Conservation (phyloP, 768 basidiomycete genomes). For the Trametes maxima region DNA sequence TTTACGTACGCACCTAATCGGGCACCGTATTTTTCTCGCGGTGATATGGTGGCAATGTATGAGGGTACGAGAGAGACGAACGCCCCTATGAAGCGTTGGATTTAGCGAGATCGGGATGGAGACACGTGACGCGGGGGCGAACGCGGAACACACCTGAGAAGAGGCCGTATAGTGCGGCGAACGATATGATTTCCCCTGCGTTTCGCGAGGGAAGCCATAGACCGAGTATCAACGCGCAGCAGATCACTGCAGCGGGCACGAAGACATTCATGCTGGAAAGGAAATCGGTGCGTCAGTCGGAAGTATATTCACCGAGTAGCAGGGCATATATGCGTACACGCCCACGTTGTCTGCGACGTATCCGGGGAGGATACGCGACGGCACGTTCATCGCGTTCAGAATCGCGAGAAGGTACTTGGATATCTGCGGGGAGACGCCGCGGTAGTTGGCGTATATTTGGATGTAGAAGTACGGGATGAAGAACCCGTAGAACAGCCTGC, state of each 20-base stretch:
- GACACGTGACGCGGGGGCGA: neutral
- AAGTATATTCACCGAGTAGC: neutral
- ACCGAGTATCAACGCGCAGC: constrained; percentile 29
- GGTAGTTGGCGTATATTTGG: constrained; percentile 32
- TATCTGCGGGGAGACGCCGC: constrained; percentile 26
- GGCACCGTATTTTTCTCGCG: constrained; percentile 34
- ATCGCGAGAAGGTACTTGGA: constrained; percentile 35
- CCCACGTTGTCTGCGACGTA: constrained; percentile 34
- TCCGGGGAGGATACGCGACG: constrained; percentile 34
- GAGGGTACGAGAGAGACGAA: constrained; percentile 36
- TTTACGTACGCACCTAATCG: constrained; percentile 30
- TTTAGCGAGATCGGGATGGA: no score
- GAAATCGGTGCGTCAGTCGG: neutral
- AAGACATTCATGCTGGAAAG: constrained; percentile 33
- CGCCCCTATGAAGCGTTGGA: constrained; percentile 24
- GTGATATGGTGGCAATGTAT: constrained; percentile 36
- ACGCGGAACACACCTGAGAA: constrained; percentile 31
- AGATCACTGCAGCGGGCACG: constrained; percentile 29
- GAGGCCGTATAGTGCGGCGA: constrained; percentile 35
- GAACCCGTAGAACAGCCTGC: constrained; percentile 35
- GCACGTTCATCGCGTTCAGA: constrained; percentile 35
- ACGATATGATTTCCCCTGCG: constrained; percentile 29
- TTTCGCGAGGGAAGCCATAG: constrained; percentile 35
- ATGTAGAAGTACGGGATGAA: constrained; percentile 42
- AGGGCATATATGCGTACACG: constrained; percentile 20